Evolutionary conservation across 2,329 filamentous ascomycete species (phyloP).

Genomic region (Aspergillus uvarum): DNA sequence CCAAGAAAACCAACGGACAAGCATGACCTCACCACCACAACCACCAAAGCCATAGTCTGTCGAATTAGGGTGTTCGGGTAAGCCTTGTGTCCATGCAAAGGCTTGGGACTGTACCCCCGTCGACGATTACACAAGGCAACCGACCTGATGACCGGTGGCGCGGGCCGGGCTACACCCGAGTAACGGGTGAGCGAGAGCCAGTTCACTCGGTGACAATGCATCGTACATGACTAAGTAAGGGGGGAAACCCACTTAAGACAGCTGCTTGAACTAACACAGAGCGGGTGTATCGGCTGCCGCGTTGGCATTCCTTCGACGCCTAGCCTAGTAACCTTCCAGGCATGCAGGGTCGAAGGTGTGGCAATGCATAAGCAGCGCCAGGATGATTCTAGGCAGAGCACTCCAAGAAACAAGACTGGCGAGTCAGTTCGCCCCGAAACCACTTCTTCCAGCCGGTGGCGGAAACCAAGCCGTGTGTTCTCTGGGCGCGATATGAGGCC

Average conservation of each 20-base stretch:
- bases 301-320: not conserved
- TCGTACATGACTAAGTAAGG: not conserved
- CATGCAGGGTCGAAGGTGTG: not conserved
- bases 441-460: not conserved
- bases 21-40: not conserved
- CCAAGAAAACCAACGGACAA: no score
- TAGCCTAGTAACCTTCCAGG: not conserved
- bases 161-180: not conserved
- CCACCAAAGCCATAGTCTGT: no score
- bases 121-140: not conserved
- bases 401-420: not conserved
- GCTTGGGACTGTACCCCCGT: not conserved
- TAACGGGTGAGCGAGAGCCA: not conserved
- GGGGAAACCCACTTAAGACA: not conserved
- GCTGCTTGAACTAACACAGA: not conserved
- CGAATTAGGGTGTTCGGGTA: not conserved
- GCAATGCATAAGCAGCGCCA: not conserved
- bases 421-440: not conserved
- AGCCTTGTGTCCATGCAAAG: not conserved
- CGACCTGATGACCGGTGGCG: not conserved
- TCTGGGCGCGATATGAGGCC: not conserved
- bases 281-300: not conserved
- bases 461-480: not conserved
- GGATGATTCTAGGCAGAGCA: not conserved
- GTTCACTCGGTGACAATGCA: not conserved